phyloP scores from a whole-genome alignment of 352 stramenopile genomes.

The Phytophthora lateralis region DNA sequence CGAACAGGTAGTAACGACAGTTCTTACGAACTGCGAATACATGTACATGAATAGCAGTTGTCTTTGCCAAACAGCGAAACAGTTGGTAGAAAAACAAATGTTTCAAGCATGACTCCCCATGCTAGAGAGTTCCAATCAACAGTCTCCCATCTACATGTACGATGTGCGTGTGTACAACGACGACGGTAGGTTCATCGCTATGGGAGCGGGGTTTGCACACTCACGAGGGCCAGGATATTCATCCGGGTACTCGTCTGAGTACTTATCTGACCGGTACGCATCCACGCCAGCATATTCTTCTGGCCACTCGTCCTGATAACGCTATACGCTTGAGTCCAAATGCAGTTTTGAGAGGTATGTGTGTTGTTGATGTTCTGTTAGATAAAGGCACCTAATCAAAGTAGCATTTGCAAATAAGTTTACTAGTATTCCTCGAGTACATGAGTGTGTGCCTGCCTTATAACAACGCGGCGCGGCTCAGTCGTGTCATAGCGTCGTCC shows the following conservation, averaged over 20 bases:
- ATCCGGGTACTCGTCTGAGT: conserved; percentile 16
- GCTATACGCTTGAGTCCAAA: conserved; percentile 10
- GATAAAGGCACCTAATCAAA: conserved; percentile 23
- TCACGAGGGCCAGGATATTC: conserved; percentile 19
- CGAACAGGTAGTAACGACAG: too few relatives aligned
- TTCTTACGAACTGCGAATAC: too few relatives aligned
- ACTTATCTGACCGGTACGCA: conserved; percentile 17
- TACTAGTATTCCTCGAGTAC: conserved; percentile 18
- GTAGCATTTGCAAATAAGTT: conserved; percentile 35
- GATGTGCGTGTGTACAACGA: too few relatives aligned
- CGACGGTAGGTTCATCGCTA: conserved; percentile 29
- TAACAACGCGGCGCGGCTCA: conserved; percentile 27
- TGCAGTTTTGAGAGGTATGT: conserved; percentile 19
- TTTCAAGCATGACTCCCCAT: too few relatives aligned
- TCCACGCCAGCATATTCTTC: conserved; percentile 22
- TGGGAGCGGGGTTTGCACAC: conserved; percentile 24
- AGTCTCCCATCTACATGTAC: too few relatives aligned
- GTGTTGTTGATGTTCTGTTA: conserved; percentile 29
- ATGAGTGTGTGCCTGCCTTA: conserved; percentile 14
- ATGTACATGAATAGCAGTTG: too few relatives aligned
- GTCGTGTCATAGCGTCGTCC: conserved; percentile 13
- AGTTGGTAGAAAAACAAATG: too few relatives aligned
- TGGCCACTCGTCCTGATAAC: conserved; percentile 14
- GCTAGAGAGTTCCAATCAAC: too few relatives aligned
- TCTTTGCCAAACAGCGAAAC: too few relatives aligned